Conservation (phyloP, 2,329 filamentous ascomycete species). For the Fusarium sp. region DNA sequence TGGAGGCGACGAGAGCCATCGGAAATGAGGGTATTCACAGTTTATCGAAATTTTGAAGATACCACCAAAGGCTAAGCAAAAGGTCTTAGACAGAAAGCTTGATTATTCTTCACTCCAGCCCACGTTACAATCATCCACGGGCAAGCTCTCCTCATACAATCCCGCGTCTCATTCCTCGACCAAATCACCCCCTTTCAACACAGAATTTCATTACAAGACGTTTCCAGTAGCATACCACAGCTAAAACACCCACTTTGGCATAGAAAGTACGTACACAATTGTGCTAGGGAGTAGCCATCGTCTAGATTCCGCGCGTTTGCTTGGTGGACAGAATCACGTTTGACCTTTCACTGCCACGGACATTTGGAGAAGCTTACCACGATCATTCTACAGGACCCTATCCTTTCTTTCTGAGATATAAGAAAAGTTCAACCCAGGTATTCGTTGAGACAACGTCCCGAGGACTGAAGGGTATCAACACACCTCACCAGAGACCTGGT, state of each 20-base stretch:
- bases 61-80: neutral
- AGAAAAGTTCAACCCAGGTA: neutral
- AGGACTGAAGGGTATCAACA: constrained; percentile 1
- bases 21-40: constrained; percentile 7
- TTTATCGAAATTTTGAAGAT: neutral
- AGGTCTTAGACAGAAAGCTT: neutral
- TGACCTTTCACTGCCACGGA: neutral
- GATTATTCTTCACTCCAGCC: neutral
- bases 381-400: neutral
- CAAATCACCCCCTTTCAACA: neutral
- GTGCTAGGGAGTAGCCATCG: neutral
- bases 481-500: neutral
- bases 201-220: neutral
- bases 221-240: neutral
- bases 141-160: neutral
- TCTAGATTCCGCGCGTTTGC: neutral
- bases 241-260: neutral
- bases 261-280: neutral
- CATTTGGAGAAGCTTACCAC: neutral
- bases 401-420: neutral
- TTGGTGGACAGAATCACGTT: neutral
- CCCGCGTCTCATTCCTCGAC: neutral
- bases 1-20: neutral
- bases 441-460: neutral
- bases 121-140: neutral